Evolutionary conservation across 768 basidiomycete genomes (phyloP).

Genomic region (Filobasidium floriforme): DNA sequence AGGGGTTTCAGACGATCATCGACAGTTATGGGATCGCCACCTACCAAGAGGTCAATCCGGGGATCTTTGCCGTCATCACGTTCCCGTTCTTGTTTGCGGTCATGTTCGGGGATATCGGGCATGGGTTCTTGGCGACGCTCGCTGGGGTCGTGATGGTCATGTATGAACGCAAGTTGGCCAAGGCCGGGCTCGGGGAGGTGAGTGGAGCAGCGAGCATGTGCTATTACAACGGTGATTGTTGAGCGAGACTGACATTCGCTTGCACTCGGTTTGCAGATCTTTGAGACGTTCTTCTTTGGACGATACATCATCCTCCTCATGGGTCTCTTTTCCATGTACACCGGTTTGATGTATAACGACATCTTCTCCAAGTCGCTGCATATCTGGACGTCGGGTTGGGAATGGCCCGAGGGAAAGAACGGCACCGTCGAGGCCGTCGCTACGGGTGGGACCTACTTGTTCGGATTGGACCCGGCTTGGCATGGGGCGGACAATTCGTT

Average conservation of each 20-base stretch:
- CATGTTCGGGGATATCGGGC: constrained; percentile 99
- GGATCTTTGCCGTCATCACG: constrained; percentile 69
- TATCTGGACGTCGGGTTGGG: constrained; percentile 82
- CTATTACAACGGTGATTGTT: constrained; percentile 57
- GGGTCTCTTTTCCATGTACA: constrained; percentile 95
- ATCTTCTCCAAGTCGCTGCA: constrained; percentile 89
- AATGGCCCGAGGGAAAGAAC: constrained; percentile 57
- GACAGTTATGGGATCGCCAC: constrained; percentile 90
- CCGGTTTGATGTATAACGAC: constrained; percentile 97
- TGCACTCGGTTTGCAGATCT: constrained; percentile 21
- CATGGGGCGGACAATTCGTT: constrained; percentile 84
- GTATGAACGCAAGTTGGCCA: constrained; percentile 70
- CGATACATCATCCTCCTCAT: constrained; percentile 97
- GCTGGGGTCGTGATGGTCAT: constrained; percentile 78
- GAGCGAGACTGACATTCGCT: constrained; percentile 6
- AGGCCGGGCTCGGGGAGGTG: constrained; percentile 73
- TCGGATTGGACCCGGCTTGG: constrained; percentile 93
- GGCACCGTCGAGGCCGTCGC: constrained; percentile 51
- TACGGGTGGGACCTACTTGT: constrained; percentile 72
- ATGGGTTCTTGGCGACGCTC: constrained; percentile 72
- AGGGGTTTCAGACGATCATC: constrained; percentile 95
- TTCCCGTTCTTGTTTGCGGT: constrained; percentile 99
- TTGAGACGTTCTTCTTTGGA: constrained; percentile 48
- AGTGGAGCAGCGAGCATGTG: constrained; percentile 77
- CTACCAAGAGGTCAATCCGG: constrained; percentile 96